phyloP scores from a whole-genome alignment of 495 filamentous ascomycete species.

The Glonium stellatum region DNA sequence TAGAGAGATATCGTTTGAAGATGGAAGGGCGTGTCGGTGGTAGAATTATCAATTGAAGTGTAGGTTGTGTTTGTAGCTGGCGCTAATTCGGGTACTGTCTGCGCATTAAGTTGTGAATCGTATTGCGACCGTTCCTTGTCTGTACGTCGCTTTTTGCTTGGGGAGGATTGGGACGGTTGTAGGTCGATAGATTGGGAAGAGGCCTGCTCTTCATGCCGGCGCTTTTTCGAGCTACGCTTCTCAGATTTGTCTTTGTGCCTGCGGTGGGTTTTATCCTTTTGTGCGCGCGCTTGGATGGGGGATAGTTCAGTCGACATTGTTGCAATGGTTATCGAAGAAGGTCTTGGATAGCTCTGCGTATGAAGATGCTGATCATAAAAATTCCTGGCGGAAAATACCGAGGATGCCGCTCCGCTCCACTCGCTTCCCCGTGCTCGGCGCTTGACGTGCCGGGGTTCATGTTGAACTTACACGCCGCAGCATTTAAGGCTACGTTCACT shows the following conservation, averaged over 20 bases:
- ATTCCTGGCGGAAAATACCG: too few species aligned
- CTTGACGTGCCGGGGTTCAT: too few species aligned
- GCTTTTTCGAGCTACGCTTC: conserved; percentile 47
- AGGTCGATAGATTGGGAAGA: conserved; percentile 43
- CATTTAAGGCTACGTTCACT: too few species aligned
- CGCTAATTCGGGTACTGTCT: neutral
- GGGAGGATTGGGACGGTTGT: conserved; percentile 4
- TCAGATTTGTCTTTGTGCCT: conserved; percentile 18
- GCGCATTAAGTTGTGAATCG: too few species aligned
- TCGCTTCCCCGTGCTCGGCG: too few species aligned
- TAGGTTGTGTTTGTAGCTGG: neutral
- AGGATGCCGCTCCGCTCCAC: too few species aligned
- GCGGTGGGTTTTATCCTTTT: neutral
- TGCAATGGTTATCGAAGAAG: neutral
- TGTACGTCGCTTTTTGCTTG: conserved; percentile 5
- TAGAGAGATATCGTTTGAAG: conserved; percentile 59
- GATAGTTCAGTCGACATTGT: neutral
- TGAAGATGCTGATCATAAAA: too few species aligned
- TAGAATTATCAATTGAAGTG: too few species aligned
- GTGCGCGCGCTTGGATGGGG: neutral
- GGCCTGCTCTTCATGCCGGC: conserved; percentile 41
- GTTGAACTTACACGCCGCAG: too few species aligned
- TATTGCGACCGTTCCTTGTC: neutral
- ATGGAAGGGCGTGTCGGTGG: conserved; percentile 49
- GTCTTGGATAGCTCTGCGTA: too few species aligned